Evolutionary conservation across 176 grass and related monocot species (phyloP), one percentile per base, ranked within the genome.

Genomic region (Poa annua): DNA sequence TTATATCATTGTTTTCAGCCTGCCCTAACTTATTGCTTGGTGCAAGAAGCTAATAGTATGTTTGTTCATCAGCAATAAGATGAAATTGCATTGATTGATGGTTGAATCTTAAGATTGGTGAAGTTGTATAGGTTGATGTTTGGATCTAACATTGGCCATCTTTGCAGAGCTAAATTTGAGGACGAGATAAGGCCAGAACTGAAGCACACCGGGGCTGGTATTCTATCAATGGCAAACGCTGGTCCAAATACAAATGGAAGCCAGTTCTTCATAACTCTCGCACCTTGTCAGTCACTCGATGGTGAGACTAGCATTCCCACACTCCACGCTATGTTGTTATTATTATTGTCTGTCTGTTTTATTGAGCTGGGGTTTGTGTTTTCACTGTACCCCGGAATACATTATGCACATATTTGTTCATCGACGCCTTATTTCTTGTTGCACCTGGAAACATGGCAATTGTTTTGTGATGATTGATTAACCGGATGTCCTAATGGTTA

Each of bases 171-270:
- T 24, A 95, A 98, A 71, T 98, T 98, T 87, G 92, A 98, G 77
- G 96, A 98, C 65, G 92, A 95, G 79, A 93, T 98, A 75, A 95
- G 57, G 75, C 21, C 92, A 26, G 96, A 98, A 35, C 60, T 98
- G 63, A 98, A 95, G 89, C 96, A 98, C 86, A 98, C 96, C 16
- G 96, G 96, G 15, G 92, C 96, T 72, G 96, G 96, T 5, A 92
- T 98, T 75, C 17, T 98, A 70, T 95, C 96, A 63, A 98, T 98
- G 96, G 96, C 92, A 16, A 98, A 98, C 20, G 92, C 92, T 74
- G 96, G 96, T 52, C 89, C 96, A 77, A 93, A 98, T 61, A 95
- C 96, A 20, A 98, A 98, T 25, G 96, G 96, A 53, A 98, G 96
- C 80, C 96, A 95, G 68, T 98, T 98, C 85, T 98, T 95, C 68